phyloP scores from a whole-genome alignment of 139 green algal species.

The Haematococcus sp. region DNA sequence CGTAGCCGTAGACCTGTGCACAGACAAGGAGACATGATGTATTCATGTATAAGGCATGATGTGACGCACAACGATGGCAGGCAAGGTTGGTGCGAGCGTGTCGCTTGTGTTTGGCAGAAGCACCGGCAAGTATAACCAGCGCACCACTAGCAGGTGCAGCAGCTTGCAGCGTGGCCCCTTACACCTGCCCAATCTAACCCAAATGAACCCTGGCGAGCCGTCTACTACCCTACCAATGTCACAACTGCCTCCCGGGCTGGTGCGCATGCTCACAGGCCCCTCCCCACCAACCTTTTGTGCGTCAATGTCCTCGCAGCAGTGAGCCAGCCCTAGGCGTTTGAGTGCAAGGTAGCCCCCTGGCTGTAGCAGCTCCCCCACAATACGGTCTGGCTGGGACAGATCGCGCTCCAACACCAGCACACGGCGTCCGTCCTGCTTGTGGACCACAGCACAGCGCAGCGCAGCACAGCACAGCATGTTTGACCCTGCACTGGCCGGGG shows the following conservation, averaged over 20 bases:
- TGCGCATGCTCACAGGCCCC: too few relatives aligned
- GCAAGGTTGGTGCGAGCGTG: not conserved
- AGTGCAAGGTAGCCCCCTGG: constrained; percentile 93
- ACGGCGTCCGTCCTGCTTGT: constrained; percentile 57
- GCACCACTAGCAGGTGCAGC: too few relatives aligned
- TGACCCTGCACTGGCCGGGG: not conserved
- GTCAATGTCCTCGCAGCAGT: constrained; percentile 86
- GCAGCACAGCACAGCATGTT: not conserved
- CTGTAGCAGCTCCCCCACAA: constrained; percentile 98
- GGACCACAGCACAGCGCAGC: not conserved
- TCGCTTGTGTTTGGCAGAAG: not conserved
- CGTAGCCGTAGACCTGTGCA: constrained; percentile 89
- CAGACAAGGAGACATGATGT: not conserved
- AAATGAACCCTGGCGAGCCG: too few relatives aligned
- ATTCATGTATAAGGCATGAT: not conserved
- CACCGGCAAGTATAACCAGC: not conserved
- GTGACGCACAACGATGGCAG: not conserved
- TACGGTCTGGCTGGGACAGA: constrained; percentile 91
- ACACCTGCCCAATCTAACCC: too few relatives aligned
- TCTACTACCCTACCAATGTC: too few relatives aligned
- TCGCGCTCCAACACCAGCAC: constrained; percentile 94
- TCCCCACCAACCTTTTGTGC: constrained; percentile 64
- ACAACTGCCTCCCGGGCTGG: too few relatives aligned
- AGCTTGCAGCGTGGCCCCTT: too few relatives aligned
- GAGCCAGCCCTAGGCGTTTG: constrained; percentile 83